Percentiles rank a stretch among this genome's conserved stretches.
These are phyloP conservation scores for Eimeria sp. DNA, from an alignment of 169 alveolate species.

Conservation along the genomic window DNA sequence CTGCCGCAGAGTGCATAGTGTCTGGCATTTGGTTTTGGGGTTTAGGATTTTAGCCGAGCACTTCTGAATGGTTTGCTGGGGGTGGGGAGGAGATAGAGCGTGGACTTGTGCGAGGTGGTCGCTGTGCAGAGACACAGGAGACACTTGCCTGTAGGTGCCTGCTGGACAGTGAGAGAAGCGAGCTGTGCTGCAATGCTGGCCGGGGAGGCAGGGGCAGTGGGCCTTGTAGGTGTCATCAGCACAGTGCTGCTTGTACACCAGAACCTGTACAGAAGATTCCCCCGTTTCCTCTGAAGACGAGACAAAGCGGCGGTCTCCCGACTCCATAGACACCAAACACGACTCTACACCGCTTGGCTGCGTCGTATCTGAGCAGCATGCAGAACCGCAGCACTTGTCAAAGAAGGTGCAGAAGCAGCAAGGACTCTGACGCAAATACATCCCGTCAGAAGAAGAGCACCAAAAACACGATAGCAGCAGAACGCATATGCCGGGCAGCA, in stretches of 20 bases:
- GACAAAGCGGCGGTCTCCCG: conserved; percentile 40
- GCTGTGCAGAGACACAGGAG: not conserved
- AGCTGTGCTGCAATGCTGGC: conserved; percentile 13
- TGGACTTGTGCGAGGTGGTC: not conserved
- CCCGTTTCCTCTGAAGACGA: not conserved
- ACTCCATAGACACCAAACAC: not conserved
- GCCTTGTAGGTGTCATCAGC: conserved; percentile 17
- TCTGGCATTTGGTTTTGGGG: too few relatives aligned
- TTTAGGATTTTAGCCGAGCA: too few relatives aligned
- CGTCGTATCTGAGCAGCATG: not conserved
- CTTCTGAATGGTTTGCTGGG: too few relatives aligned
- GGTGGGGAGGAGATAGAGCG: too few relatives aligned
- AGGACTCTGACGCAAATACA: not conserved
- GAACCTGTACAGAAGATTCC: not conserved
- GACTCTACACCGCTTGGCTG: not conserved
- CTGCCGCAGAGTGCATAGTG: too few relatives aligned
- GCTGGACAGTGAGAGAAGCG: conserved; percentile 48
- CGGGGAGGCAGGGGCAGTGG: conserved; percentile 46
- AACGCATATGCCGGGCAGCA: not conserved
- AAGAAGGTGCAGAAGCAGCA: not conserved
- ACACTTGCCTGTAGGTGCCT: conserved; percentile 52
- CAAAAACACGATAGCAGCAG: not conserved
- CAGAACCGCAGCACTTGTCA: not conserved
- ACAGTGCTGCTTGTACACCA: conserved; percentile 20
- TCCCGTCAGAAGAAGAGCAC: not conserved